Evolutionary conservation across 2,329 filamentous ascomycete genomes (phyloP), one percentile per base, ranked within the genome.

Genomic region (Penicillium digitatum): DNA sequence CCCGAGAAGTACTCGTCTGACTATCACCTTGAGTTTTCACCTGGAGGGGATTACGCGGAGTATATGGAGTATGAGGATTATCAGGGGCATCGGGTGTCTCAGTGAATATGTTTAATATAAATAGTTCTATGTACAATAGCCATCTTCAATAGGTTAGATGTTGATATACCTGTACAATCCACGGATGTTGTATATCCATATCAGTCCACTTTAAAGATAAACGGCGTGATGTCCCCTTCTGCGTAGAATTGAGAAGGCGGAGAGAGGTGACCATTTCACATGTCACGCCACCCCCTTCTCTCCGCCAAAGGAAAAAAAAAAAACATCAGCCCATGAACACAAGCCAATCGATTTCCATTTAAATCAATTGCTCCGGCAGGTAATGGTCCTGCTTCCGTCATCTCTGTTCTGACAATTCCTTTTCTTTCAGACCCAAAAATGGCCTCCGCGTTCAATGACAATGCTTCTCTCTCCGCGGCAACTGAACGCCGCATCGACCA

Each of bases 401-500:
- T 24, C n/a, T 44, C 51, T 56, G 44, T 57, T 48, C 50, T 60
- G 54, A 61, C 56, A 53, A 47, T 52, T 44, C 43, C 40, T 45
- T n/a, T 29, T 47, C 42, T 37, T 48, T 27, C 60, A 66, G n/a
- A 50, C 11, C 20, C 24, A 18, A 50, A 55, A 53, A 71, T 71
- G 64, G 59, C 68, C 54, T 58, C 62, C 47, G 35, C 10, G 20
- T 38, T 57, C 40, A 68, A 68, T 44, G 67, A 62, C 54, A 61
- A 67, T 57, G 56, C 56, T 53, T 53, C 59, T 29, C 62, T 63
- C 49, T 61, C 60, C 40, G 45, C 65, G 37, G 66, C 66, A 52
- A 76, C 80, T 66, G 67, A 78, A 65, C 76, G 81, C 59, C 72
- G 82, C 63, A 70, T 71, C 42, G 66, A 78, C 38, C 81, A 85